Evolutionary conservation across 208 protist genomes (phyloP), one percentile per base, ranked within the genome.

Genomic region (Leishmania guyanensis): DNA sequence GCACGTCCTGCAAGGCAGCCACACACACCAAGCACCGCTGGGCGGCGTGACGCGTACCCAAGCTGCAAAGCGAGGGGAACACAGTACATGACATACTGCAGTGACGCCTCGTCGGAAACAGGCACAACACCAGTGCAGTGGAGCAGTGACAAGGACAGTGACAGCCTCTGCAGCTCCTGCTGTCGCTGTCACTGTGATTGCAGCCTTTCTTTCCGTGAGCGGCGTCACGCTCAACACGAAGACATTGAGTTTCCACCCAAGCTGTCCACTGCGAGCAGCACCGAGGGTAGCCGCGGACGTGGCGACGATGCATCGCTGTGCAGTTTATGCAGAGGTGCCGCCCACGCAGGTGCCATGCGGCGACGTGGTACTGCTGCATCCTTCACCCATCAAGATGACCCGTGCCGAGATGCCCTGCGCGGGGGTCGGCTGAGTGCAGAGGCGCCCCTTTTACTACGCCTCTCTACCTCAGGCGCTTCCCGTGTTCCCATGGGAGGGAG

Each of bases 111-210:
- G 6, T 83, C 80, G 50, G 56, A 72, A 64, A 72, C 76, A 43
- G 76, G 76, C 50, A 29, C 76, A 29, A 72, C 62, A 29, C 75
- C 75, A 20, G 43, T 48, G 36, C 75, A 66, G 53, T 17, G 22
- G 33, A 68, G 75, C 39, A 78, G 75, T 48, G 46, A 69, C 58
- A 51, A 64, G 71, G 71, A 60, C 16, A 26, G 71, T 29, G 74
- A 66, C 10, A 58, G 53, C 17, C 43, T 56, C 68, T 77, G 80
- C 80, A 84, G 80, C 80, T 65, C 75, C 75, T 80, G 80, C 43
- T 43, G 66, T 46, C 64, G 16, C 0, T 29, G 46, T 50, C 29
- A 5, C 71, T 22, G 26, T 33, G 54, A 58, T 39, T 76, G 50
- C 29, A 14, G 33, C 3, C 60, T 60, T 50, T 8, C 66, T 48